These are phyloP conservation scores for Tulasnella sp. DNA, from an alignment of 768 basidiomycete species.

Conservation along the genomic window DNA sequence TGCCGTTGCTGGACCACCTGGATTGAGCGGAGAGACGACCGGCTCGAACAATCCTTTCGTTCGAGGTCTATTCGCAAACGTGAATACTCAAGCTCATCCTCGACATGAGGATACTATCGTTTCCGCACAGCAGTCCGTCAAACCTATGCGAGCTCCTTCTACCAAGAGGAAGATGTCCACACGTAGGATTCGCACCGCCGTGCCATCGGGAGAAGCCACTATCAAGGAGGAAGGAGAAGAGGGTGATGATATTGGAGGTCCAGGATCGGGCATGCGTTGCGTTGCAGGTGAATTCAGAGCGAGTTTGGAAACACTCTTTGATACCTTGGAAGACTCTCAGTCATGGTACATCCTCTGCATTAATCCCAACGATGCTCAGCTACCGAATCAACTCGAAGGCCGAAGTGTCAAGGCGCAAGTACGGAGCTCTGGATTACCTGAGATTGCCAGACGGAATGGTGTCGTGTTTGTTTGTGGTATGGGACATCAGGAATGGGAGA, in stretches of 20 bases:
- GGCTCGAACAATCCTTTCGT: constrained; percentile 88
- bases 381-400: constrained; percentile 89
- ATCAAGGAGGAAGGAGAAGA: constrained; percentile 38
- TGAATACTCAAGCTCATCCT: constrained; percentile 86
- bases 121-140: constrained; percentile 81
- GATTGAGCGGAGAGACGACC: constrained; percentile 37
- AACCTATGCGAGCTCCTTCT: constrained; percentile 88
- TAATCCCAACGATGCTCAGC: constrained; percentile 88
- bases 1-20: constrained; percentile 15
- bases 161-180: constrained; percentile 68
- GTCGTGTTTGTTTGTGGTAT: constrained; percentile 73
- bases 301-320: constrained; percentile 73
- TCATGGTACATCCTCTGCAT: constrained; percentile 86
- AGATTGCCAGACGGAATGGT: constrained; percentile 54
- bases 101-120: constrained; percentile 92
- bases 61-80: constrained; percentile 74
- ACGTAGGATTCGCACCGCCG: constrained; percentile 43
- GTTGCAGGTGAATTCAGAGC: constrained; percentile 80
- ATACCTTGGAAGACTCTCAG: constrained; percentile 80
- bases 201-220: constrained; percentile 21
- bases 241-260: constrained; percentile 23
- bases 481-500: constrained; percentile 74
- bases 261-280: constrained; percentile 41
- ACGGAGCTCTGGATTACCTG: constrained; percentile 60
- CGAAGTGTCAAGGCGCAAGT: constrained; percentile 87